Evolutionary conservation across 2,329 filamentous ascomycete species (phyloP).

Genomic region (Diaporthe sp.): DNA sequence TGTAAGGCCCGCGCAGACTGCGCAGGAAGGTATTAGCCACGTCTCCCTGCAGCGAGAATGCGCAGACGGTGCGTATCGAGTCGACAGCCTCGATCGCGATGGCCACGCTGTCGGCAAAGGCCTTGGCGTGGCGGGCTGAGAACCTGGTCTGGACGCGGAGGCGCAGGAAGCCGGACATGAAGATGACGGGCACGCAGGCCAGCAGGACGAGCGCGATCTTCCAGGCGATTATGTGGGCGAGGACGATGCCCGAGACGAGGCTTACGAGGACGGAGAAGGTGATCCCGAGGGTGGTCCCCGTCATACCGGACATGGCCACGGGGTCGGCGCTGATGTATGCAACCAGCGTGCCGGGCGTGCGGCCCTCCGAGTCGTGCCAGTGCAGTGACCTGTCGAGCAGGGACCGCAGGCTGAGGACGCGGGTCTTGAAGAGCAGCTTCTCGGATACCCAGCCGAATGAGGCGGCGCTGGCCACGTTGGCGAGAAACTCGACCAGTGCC

Average conservation of each 20-base stretch:
- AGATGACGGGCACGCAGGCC: slow-evolving; percentile 74
- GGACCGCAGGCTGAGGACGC: slow-evolving; percentile 67
- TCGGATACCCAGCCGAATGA: slow-evolving; percentile 69
- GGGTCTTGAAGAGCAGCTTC: slow-evolving; percentile 66
- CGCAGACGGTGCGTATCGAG: slow-evolving; percentile 72
- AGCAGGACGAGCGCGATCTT: slow-evolving; percentile 81
- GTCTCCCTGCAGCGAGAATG: slow-evolving; percentile 65
- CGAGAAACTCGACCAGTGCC: slow-evolving; percentile 69
- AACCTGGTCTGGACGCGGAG: slow-evolving; percentile 72
- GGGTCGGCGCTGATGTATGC: slow-evolving; percentile 78
- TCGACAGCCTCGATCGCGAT: slow-evolving; percentile 77
- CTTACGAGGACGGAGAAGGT: slow-evolving; percentile 78
- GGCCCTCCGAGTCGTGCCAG: slow-evolving; percentile 75
- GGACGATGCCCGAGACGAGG: slow-evolving; percentile 74
- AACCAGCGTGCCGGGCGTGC: slow-evolving; percentile 72
- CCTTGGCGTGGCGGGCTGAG: slow-evolving; percentile 72
- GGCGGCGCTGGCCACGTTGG: slow-evolving; percentile 68
- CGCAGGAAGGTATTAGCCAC: slow-evolving; percentile 66
- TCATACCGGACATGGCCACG: slow-evolving; percentile 74
- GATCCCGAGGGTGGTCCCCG: slow-evolving; percentile 77
- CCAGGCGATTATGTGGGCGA: slow-evolving; percentile 80
- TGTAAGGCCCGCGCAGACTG: slow-evolving; percentile 62
- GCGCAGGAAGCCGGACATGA: slow-evolving; percentile 78
- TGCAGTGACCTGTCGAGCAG: slow-evolving; percentile 68
- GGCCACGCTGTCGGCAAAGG: slow-evolving; percentile 72